Conservation (phyloP, 345 rosid species). For the Kernera saxatilis region DNA sequence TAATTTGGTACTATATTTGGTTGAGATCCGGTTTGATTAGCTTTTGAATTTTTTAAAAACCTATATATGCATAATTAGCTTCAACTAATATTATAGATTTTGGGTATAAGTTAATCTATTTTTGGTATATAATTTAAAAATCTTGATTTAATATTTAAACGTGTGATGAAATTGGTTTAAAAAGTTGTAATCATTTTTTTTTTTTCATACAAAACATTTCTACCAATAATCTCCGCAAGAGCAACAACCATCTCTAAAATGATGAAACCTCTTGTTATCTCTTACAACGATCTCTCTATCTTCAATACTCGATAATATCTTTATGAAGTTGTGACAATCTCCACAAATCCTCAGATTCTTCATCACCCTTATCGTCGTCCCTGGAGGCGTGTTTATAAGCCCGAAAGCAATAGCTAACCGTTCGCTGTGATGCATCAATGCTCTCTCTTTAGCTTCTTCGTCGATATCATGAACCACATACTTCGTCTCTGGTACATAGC, state of each 20-base stretch:
- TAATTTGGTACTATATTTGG: too few species aligned
- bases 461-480: constrained; percentile 55
- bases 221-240: constrained; percentile 64
- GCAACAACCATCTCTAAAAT: constrained; percentile 56
- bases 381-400: constrained; percentile 39
- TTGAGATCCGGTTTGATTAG: too few species aligned
- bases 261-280: constrained; percentile 60
- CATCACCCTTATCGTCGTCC: constrained; percentile 49
- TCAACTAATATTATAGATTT: too few species aligned
- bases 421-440: constrained; percentile 57
- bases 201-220: neutral
- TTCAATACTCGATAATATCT: constrained; percentile 43
- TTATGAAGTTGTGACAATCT: constrained; percentile 61
- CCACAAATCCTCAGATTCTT: constrained; percentile 54
- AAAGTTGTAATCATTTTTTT: too few species aligned
- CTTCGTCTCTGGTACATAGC: constrained; percentile 52
- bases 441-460: constrained; percentile 63
- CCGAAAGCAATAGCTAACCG: constrained; percentile 63
- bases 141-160: too few species aligned
- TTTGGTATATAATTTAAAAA: too few species aligned
- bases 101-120: too few species aligned
- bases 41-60: too few species aligned
- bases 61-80: too few species aligned
- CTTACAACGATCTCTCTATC: constrained; percentile 48
- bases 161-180: too few species aligned